phyloP scores from a whole-genome alignment of 257 asterid species.

The Plantago ovata region DNA sequence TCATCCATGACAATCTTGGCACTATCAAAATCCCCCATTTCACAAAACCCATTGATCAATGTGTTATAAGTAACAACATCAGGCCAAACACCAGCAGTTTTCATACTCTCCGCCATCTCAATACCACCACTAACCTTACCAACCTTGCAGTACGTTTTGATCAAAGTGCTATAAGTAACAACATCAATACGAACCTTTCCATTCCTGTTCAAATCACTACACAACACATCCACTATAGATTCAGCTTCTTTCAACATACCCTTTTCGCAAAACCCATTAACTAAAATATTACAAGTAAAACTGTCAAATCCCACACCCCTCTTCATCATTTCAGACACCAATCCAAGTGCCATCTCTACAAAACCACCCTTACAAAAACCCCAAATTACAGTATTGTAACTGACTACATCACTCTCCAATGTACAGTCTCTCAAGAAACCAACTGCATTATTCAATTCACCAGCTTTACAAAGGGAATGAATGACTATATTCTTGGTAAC shows the following conservation, averaged over 20 bases:
- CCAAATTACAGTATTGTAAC: constrained; percentile 90
- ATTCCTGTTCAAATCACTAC: constrained; percentile 24
- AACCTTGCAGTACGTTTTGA: constrained; percentile 58
- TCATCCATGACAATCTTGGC: constrained; percentile 60
- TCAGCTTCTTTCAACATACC: constrained; percentile 61
- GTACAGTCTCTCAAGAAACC: constrained; percentile 39
- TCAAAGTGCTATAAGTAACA: constrained; percentile 66
- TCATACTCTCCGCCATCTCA: constrained; percentile 52
- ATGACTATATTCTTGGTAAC: constrained; percentile 62
- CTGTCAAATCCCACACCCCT: constrained; percentile 41
- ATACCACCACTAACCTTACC: constrained; percentile 46
- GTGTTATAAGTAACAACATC: constrained; percentile 73
- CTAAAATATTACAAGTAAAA: constrained; percentile 69
- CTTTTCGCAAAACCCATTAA: constrained; percentile 77
- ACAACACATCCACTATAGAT: constrained; percentile 51
- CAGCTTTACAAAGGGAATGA: constrained; percentile 66
- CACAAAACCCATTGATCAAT: constrained; percentile 63
- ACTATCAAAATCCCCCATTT: constrained; percentile 63
- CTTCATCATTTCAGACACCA: constrained; percentile 78
- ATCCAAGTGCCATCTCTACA: constrained; percentile 58
- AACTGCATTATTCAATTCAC: constrained; percentile 47
- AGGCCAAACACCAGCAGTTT: constrained; percentile 42
- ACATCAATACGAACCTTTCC: constrained; percentile 38
- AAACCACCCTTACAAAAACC: constrained; percentile 61
- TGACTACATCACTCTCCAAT: constrained; percentile 50